phyloP scores from a whole-genome alignment of 306 rosid species.

The Begonia fuchsioides region DNA sequence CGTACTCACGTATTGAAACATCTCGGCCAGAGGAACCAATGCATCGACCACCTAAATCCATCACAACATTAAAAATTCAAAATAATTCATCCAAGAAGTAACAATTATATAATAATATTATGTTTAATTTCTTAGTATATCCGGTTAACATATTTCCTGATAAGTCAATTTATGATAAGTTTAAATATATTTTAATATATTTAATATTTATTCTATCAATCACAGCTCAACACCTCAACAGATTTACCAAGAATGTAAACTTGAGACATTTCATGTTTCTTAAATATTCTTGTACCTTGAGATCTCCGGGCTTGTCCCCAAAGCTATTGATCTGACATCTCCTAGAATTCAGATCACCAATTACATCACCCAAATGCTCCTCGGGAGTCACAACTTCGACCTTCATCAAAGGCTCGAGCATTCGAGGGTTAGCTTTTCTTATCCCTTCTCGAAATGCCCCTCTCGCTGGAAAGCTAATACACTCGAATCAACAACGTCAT shows the following conservation, averaged over 20 bases:
- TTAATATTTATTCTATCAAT: too few relatives aligned
- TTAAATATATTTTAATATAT: too few relatives aligned
- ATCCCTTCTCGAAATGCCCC: conserved; percentile 92
- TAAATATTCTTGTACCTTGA: conserved; percentile 33
- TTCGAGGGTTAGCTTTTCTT: conserved; percentile 64
- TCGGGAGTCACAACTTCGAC: conserved; percentile 96
- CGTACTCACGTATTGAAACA: conserved; percentile 93
- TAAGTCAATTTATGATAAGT: too few relatives aligned
- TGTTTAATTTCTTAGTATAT: too few relatives aligned
- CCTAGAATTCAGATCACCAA: conserved; percentile 96
- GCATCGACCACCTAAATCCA: conserved; percentile 79
- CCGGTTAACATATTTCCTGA: too few relatives aligned
- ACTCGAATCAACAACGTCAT: conserved; percentile 93
- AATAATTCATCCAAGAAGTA: too few relatives aligned
- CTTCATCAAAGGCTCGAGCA: conserved; percentile 94
- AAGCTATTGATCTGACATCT: conserved; percentile 95
- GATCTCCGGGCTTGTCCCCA: conserved; percentile 93
- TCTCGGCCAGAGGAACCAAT: conserved; percentile 85
- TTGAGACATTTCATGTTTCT: too few relatives aligned
- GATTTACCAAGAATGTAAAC: too few relatives aligned
- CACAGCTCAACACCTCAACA: too few relatives aligned
- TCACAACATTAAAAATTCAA: not conserved
- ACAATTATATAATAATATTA: too few relatives aligned
- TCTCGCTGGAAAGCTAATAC: conserved; percentile 86
- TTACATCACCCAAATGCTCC: conserved; percentile 93